phyloP scores from a whole-genome alignment of 73 alveolate genomes.

The Tetrahymena elliotti region DNA sequence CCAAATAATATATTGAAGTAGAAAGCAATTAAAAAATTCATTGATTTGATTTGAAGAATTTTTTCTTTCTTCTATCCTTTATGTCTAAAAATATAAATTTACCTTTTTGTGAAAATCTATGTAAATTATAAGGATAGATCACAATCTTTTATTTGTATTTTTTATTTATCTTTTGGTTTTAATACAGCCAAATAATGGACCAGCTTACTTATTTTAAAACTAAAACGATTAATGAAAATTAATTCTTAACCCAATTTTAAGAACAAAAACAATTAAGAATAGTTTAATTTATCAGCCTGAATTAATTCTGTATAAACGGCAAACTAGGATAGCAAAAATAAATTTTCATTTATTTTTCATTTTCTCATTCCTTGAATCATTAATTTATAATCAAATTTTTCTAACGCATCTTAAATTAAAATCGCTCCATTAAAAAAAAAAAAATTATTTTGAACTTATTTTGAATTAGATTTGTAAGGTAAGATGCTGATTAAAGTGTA shows the following conservation, averaged over 20 bases:
- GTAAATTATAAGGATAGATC: too few relatives aligned
- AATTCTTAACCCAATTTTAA: not conserved
- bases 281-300: not conserved
- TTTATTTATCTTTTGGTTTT: not conserved
- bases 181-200: not conserved
- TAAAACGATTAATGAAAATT: not conserved
- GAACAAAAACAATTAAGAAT: not conserved
- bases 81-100: not conserved
- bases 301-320: not conserved
- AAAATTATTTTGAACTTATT: not conserved
- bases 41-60: not conserved
- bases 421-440: not conserved
- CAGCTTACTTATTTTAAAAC: not conserved
- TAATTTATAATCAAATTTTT: not conserved
- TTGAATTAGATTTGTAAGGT: not conserved
- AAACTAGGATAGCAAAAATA: not conserved
- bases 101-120: not conserved
- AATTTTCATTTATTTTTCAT: not conserved
- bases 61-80: not conserved
- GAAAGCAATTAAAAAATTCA: not conserved
- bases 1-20: not conserved
- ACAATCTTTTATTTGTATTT: not conserved
- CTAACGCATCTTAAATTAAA: not conserved
- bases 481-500: not conserved
- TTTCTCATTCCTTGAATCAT: not conserved